A percentile compares a stretch with the other conserved stretches of the same genome.
Evolutionary conservation across 805 yeast species (phyloP).

Genomic region (Ogataea dorogensis): DNA sequence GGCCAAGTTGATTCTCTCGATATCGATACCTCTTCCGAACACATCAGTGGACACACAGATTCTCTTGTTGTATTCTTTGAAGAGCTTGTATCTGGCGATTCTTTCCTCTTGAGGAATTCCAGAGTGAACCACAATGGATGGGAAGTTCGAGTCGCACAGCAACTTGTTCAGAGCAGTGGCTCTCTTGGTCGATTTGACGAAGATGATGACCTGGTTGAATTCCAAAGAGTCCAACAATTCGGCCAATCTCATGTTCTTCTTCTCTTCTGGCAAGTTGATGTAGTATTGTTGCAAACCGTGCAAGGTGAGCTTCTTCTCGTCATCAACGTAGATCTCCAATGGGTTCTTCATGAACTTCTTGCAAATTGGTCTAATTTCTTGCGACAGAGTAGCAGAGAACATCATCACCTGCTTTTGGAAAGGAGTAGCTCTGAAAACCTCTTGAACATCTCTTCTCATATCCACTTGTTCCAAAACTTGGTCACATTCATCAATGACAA

Average conservation of each 20-base stretch:
- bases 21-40: slow-evolving; percentile 99
- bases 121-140: slow-evolving; percentile 94
- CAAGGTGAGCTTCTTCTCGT: slow-evolving; percentile 93
- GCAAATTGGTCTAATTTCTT: slow-evolving; percentile 93
- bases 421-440: slow-evolving; percentile 95
- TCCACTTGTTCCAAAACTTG: slow-evolving; percentile 82
- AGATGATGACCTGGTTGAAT: slow-evolving; percentile 96
- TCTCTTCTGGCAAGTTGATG: slow-evolving; percentile 82
- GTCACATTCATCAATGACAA: slow-evolving; percentile 98
- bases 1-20: slow-evolving; percentile 96
- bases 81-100: slow-evolving; percentile 91
- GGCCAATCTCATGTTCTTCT: slow-evolving; percentile 89
- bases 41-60: slow-evolving; percentile 98
- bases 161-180: slow-evolving; percentile 89
- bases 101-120: slow-evolving; percentile 97
- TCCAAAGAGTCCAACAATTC: slow-evolving; percentile 91
- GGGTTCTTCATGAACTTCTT: slow-evolving; percentile 98
- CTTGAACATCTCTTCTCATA: slow-evolving; percentile 99
- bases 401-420: slow-evolving; percentile 99
- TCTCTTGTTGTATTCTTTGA: slow-evolving; percentile 97
- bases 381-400: slow-evolving; percentile 95
- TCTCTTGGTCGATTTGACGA: slow-evolving; percentile 87
- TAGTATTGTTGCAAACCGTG: slow-evolving; percentile 98
- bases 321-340: slow-evolving; percentile 94
- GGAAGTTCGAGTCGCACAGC: slow-evolving; percentile 90